phyloP scores from a whole-genome alignment of 768 basidiomycete genomes.

The Wakefieldia striispora region DNA sequence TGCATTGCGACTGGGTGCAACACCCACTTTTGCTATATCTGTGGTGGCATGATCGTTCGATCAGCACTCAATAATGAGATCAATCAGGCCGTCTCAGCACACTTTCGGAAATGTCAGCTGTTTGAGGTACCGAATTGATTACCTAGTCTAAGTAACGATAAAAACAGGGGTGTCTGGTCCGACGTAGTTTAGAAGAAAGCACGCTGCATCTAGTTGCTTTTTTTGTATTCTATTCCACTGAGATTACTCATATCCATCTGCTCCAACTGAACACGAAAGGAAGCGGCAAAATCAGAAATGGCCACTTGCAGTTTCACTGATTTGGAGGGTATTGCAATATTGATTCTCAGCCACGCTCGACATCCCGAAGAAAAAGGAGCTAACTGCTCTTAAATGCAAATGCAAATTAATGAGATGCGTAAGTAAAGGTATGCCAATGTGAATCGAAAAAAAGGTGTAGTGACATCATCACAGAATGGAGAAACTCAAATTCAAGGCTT shows the following conservation, averaged over 20 bases:
- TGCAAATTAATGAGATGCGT: constrained; percentile 15
- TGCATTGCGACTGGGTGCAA: constrained; percentile 60
- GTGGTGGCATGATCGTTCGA: constrained; percentile 46
- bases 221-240: no score
- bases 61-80: constrained; percentile 37
- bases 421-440: constrained; percentile 14
- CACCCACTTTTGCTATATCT: constrained; percentile 55
- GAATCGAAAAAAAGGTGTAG: background rate
- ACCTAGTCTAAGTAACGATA: no score
- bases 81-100: constrained; percentile 25
- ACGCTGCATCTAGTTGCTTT: no score
- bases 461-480: background rate
- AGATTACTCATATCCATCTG: no score
- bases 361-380: no score
- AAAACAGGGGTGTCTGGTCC: no score
- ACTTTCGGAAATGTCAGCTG: constrained; percentile 35
- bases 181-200: background rate
- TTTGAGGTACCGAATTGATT: constrained; percentile 34
- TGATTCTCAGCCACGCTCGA: background rate
- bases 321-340: no score
- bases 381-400: no score
- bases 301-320: no score
- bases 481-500: constrained; percentile 13
- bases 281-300: no score
- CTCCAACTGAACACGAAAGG: no score